Evolutionary conservation across 2,329 filamentous ascomycete genomes (phyloP), one percentile per base, ranked within the genome.

Genomic region (Nothophaeocryptopus gaeumannii): DNA sequence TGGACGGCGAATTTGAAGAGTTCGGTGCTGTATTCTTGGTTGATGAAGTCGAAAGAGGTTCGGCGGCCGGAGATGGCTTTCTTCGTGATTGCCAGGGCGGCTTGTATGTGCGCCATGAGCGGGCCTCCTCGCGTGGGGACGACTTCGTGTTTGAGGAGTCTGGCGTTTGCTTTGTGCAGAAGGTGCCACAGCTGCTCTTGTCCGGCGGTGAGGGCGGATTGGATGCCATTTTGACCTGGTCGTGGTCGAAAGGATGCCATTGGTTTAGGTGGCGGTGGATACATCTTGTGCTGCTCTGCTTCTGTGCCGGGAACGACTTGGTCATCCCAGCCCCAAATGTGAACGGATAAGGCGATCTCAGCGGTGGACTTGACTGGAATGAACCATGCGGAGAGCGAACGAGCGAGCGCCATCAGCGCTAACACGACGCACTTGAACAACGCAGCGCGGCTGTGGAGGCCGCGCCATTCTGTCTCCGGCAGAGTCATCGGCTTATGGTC

Each of bases 371-470:
- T 41, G 38, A 36, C 41, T 5, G 31, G 13, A 16, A 41, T 30
- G 8, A 42, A 41, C 45, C 45, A 48, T 11, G 38, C 38, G 16
- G 31, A 31, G 20, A 41, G 38, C 38, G 30, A 48, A 12, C 38
- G 30, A 12, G 32, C 13, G 14, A 48, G 30, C 13, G 31, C 29
- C 14, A 48, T 20, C 9, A 48, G 38, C 31, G 45, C 37, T 38
- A 48, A 16, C n/a, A 48, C 16, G 5, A 41, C 32, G 13, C 16
- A 41, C 11, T 48, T 31, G 13, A 48, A 48, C 30, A 48, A 5
- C 7, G 30, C 31, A 8, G 35, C 14, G n/a, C n/a, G 30, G 5
- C 35, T 16, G 20, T 35, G 7, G n/a, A 14, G 16, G 3, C 30
- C 26, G 5, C 31, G 38, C 5, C 13, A 16, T 10, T 14, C 10